Base-by-base conservation (phyloP, 108 stramenopile genomes). In the Epithemia pelagica region DNA sequence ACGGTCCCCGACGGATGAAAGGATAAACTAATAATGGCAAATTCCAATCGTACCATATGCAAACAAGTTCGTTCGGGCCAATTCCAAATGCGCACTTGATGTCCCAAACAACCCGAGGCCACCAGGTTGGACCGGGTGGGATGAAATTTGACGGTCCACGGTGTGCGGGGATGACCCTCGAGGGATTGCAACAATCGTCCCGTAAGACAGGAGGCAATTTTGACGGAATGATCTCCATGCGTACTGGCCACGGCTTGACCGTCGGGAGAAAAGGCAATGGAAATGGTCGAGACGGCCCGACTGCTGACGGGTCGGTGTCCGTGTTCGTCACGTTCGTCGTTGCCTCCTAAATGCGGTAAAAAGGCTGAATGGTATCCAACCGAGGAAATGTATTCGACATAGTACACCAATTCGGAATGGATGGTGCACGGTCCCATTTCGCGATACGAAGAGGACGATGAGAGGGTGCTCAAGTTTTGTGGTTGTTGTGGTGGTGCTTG, bases 171-270 rank as follows among this genome's bases (percentile, higher is more conserved):
- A 80, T 99, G 98, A 7, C 98, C 98, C 23, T 79, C 78, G 20
- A 98, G 74, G 1, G 79, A 76, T 30, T 87, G 78, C 15, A 90
- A 58, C 8, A 96, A 60, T 54, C 59, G 67, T 10, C 91, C 89
- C 21, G 85, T 85, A 31, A 60, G 32, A 28, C 80, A 86, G 57
- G 78, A 82, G 0, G 96, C 79, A 24, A 99, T 90, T 74, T 99
- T 99, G 55, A 99, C 95, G n/a, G 96, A 96, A 75, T 99, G 98
- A 73, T 99, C 98, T 1, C 98, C 98, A 59, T 99, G 98, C 20
- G 98, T 98, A 0, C 91, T 91, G n/a, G 97, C 97, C 70, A 99
- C 76, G 19, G 92, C 89, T 10, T 82, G 68, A 30, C 78, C 78
- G 56, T 90, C 84, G 22, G 84, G 79, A 51, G 83, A 79, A 70